phyloP scores from a whole-genome alignment of 805 yeast genomes.

The Metschnikowia sp. region DNA sequence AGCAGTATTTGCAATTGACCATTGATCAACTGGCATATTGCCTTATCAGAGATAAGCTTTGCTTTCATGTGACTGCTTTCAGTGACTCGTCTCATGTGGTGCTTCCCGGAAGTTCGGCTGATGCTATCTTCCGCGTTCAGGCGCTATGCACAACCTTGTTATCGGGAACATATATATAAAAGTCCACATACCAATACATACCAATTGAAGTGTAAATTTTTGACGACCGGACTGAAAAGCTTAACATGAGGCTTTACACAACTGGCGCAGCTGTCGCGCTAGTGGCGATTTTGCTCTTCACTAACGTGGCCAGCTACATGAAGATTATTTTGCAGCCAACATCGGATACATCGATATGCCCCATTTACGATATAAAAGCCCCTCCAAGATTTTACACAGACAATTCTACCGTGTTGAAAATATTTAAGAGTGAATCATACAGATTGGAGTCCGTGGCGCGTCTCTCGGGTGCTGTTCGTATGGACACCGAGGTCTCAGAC shows the following conservation, averaged over 20 bases:
- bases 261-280: background rate
- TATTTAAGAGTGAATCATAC: slow-evolving; percentile 32
- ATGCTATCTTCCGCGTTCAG: too few species aligned
- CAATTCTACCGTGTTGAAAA: slow-evolving; percentile 28
- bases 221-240: background rate
- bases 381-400: slow-evolving; percentile 24
- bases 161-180: too few species aligned
- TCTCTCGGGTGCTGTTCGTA: slow-evolving; percentile 56
- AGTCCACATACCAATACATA: background rate
- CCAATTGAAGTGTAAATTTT: background rate
- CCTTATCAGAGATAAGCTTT: too few species aligned
- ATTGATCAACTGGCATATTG: too few species aligned
- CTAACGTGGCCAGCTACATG: slow-evolving; percentile 10
- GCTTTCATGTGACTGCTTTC: too few species aligned
- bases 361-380: slow-evolving; percentile 12
- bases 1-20: too few species aligned
- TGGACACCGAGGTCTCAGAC: slow-evolving; percentile 66
- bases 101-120: too few species aligned
- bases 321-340: slow-evolving; percentile 11
- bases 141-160: too few species aligned
- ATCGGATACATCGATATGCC: slow-evolving; percentile 8
- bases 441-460: slow-evolving; percentile 37
- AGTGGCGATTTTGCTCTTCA: slow-evolving; percentile 6
- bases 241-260: background rate
- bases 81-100: too few species aligned